Percentiles rank a stretch among this genome's conserved stretches.
Conservation (phyloP, 1,139 yeast genomes). For the Debaryomycetaceae sp. region DNA sequence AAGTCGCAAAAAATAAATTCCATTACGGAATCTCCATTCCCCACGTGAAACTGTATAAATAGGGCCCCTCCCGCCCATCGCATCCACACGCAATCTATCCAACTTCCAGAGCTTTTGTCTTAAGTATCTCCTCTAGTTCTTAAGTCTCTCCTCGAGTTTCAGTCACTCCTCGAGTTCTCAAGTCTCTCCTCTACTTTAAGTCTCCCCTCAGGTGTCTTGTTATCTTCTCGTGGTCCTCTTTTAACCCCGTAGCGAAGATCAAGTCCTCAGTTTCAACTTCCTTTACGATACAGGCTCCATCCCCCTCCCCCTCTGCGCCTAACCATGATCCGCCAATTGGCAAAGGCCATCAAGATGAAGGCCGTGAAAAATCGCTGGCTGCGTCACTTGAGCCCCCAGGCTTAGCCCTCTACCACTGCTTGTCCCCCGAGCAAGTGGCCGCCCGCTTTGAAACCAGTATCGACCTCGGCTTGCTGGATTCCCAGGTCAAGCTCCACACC, state of each 20-base stretch:
- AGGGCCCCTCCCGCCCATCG: too few species aligned
- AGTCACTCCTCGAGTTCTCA: not conserved
- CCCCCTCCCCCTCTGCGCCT: not conserved
- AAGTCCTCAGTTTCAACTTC: not conserved
- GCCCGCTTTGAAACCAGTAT: conserved; percentile 26
- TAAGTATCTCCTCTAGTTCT: too few species aligned
- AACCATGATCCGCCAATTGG: conserved; percentile 8
- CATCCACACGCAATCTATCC: too few species aligned
- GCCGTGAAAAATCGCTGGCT: conserved; percentile 9
- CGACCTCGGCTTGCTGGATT: conserved; percentile 36
- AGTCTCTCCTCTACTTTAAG: not conserved
- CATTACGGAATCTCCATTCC: too few species aligned
- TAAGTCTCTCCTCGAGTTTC: too few species aligned
- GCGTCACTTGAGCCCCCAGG: conserved; percentile 1
- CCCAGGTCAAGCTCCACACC: conserved; percentile 18
- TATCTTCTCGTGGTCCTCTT: not conserved
- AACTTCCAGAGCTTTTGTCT: too few species aligned
- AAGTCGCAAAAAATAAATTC: too few species aligned
- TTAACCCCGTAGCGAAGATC: not conserved
- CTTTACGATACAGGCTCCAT: not conserved
- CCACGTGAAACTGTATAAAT: too few species aligned
- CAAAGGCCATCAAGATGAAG: conserved; percentile 10
- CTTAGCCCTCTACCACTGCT: conserved; percentile 18
- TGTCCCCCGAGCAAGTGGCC: conserved; percentile 23
- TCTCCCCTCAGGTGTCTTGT: too few species aligned